phyloP scores from a whole-genome alignment of 1,284 basidiomycete species.

The Ceratobasidium sp. region DNA sequence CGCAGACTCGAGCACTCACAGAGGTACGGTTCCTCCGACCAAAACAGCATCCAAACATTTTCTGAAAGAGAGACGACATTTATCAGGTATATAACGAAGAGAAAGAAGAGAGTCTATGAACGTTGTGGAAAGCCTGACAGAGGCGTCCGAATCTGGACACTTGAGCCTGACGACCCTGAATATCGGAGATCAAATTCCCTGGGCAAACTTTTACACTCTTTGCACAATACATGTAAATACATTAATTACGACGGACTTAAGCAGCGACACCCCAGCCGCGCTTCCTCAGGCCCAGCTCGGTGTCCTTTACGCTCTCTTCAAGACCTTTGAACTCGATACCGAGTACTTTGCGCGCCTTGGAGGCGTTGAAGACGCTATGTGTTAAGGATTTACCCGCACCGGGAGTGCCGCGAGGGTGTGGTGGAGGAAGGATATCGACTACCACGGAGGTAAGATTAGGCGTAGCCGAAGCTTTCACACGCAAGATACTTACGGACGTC shows the following conservation, averaged over 20 bases:
- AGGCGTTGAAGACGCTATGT: constrained; percentile 56
- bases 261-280: constrained; percentile 55
- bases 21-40: constrained; percentile 13
- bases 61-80: constrained; percentile 47
- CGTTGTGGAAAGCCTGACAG: constrained; percentile 40
- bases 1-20: constrained; percentile 12
- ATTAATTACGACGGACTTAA: constrained; percentile 10
- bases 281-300: constrained; percentile 60
- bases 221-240: constrained; percentile 31
- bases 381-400: constrained; percentile 58
- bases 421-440: constrained; percentile 41
- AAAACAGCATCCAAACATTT: constrained; percentile 44
- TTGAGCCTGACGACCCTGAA: constrained; percentile 41
- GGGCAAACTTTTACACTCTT: constrained; percentile 18
- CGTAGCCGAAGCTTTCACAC: no score
- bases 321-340: constrained; percentile 64
- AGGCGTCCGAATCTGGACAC: constrained; percentile 31
- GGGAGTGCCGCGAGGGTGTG: constrained; percentile 53
- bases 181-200: constrained; percentile 45
- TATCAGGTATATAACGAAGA: constrained; percentile 41
- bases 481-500: constrained; percentile 28
- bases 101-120: constrained; percentile 42
- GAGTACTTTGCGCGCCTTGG: constrained; percentile 62
- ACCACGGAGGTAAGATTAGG: neutral
- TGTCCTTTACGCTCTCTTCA: constrained; percentile 61